A percentile compares a stretch with the other conserved stretches of the same genome.
phyloP scores from a whole-genome alignment of 345 rosid genomes.

The Mangifera indica region DNA sequence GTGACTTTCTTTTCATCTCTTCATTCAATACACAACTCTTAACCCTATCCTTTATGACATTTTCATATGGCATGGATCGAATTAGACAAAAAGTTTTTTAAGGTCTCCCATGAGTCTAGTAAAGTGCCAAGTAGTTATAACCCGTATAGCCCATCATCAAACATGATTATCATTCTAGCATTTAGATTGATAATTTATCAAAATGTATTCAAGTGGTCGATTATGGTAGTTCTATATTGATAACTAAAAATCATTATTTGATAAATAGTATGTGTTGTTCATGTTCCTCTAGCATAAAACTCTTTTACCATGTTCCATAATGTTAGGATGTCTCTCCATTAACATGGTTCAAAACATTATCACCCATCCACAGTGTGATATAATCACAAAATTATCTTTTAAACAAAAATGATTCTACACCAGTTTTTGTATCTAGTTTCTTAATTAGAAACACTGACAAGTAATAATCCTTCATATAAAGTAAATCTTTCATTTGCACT shows the following conservation, averaged over 20 bases:
- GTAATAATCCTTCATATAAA: too few species aligned
- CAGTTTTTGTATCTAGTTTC: too few species aligned
- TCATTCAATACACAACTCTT: too few species aligned
- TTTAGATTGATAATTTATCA: neutral
- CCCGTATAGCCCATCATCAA: neutral
- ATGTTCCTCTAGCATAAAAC: slow-evolving; percentile 6
- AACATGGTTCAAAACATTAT: slow-evolving; percentile 15
- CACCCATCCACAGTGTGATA: slow-evolving; percentile 2
- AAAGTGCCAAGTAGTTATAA: slow-evolving; percentile 8
- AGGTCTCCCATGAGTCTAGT: neutral
- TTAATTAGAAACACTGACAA: too few species aligned
- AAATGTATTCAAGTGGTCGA: slow-evolving; percentile 11
- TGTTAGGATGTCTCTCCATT: neutral
- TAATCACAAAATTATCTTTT: neutral
- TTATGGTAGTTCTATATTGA: neutral
- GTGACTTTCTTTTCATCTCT: too few species aligned
- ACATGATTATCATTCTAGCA: slow-evolving; percentile 6
- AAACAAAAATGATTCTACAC: neutral
- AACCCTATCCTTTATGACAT: too few species aligned
- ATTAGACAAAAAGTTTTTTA: neutral
- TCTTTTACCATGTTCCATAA: neutral
- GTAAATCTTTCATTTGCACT: too few species aligned
- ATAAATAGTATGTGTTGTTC: slow-evolving; percentile 11
- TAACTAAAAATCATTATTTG: neutral
- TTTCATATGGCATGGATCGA: neutral